Percentiles rank a stretch among this genome's conserved stretches.
phyloP scores from a whole-genome alignment of 495 filamentous ascomycete genomes.

The Cercophora samala region DNA sequence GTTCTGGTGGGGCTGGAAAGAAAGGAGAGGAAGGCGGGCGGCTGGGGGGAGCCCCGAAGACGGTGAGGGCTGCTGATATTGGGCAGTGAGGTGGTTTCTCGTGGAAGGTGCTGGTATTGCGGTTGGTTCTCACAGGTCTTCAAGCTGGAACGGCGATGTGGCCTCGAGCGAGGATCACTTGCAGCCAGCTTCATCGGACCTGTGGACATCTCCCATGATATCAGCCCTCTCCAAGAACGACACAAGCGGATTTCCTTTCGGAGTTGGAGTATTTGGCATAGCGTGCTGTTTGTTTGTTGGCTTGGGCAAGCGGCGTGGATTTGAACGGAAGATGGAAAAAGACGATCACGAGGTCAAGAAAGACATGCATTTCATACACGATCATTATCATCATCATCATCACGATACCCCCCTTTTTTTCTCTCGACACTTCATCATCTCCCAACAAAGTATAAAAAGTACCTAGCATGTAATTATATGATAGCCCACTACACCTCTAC shows the following conservation, averaged over 20 bases:
- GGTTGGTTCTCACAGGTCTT: too few relatives aligned
- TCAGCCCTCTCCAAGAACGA: background rate
- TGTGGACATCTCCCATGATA: background rate
- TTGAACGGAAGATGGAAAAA: background rate
- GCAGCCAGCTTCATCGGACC: background rate
- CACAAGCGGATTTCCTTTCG: background rate
- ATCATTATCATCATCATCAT: background rate
- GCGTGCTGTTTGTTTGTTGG: background rate
- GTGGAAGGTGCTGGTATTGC: background rate
- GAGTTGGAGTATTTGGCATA: conserved; percentile 5
- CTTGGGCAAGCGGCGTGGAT: background rate
- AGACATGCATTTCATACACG: background rate
- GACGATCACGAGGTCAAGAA: background rate
- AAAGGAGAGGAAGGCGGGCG: background rate
- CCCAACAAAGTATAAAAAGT: background rate
- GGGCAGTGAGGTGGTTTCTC: conserved; percentile 1
- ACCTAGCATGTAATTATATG: background rate
- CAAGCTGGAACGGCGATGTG: too few relatives aligned
- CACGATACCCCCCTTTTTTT: background rate
- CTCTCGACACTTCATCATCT: background rate
- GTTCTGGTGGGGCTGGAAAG: conserved; percentile 2
- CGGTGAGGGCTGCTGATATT: conserved; percentile 1
- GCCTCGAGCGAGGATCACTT: background rate
- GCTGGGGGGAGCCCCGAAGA: background rate
- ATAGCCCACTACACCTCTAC: background rate